Conservation (phyloP, 2,329 filamentous ascomycete genomes). For the Gnomoniopsis sp. region DNA sequence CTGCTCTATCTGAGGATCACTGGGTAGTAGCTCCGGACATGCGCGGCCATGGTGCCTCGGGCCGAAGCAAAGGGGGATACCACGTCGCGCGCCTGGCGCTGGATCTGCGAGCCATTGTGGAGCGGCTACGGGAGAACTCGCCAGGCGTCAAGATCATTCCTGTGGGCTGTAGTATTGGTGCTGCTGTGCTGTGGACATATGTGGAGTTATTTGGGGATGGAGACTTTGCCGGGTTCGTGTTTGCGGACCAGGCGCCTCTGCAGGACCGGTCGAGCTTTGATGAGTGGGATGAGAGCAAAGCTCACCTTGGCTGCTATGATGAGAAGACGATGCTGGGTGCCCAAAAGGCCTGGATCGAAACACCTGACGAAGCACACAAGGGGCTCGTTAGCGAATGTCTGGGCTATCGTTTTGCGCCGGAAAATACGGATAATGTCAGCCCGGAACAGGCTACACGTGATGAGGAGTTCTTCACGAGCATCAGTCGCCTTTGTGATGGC, state of each 20-base stretch:
- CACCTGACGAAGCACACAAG: constrained; percentile 23
- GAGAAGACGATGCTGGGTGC: constrained; percentile 33
- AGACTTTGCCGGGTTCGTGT: constrained; percentile 31
- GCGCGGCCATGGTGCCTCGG: constrained; percentile 35
- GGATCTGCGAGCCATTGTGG: constrained; percentile 31
- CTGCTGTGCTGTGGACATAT: constrained; percentile 38
- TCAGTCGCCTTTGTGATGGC: constrained; percentile 32
- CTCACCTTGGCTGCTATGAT: constrained; percentile 35
- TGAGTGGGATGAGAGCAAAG: constrained; percentile 29
- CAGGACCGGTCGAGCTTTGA: constrained; percentile 33
- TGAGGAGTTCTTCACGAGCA: constrained; percentile 32
- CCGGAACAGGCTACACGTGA: constrained; percentile 25
- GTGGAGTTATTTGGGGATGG: constrained; percentile 33
- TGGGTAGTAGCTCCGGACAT: constrained; percentile 38
- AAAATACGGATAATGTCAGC: constrained; percentile 22
- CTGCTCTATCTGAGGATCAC: constrained; percentile 23
- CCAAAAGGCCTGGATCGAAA: constrained; percentile 25
- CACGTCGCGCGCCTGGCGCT: constrained; percentile 38
- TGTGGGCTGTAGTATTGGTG: constrained; percentile 38
- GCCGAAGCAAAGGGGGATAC: constrained; percentile 30
- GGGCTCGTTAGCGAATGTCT: constrained; percentile 33
- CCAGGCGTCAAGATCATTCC: constrained; percentile 24
- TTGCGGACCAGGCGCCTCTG: constrained; percentile 39
- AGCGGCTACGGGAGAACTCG: constrained; percentile 22
- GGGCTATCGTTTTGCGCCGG: constrained; percentile 31